Base-by-base conservation (phyloP, 116 monocot genomes). In the Zostera marina region DNA sequence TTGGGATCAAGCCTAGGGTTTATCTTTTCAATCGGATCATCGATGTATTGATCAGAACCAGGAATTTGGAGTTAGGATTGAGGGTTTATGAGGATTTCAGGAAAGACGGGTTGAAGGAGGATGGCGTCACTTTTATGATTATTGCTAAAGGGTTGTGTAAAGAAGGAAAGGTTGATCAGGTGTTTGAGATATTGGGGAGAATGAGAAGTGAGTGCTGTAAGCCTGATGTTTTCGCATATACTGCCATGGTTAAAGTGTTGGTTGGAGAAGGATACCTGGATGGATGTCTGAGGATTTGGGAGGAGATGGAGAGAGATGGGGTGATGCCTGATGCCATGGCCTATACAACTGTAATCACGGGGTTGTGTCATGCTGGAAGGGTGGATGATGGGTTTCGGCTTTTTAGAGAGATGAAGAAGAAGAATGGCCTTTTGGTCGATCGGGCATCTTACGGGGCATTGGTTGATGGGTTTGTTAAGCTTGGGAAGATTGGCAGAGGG, bases 211-310 rank as follows among this genome's bases (percentile, higher is more conserved):
- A 79, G 44, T 47, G 79, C 9, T 94, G 88, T 58, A 61, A 66
- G 62, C 94, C 94, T 32, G 32, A 96, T 49, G 75, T 89, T 8
- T 89, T 96, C 47, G 96, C 82, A 0, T 96, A 96, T 62, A 96
- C 96, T 0, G 79, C 96, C 0, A 73, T 96, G 76, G 63, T 88
- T 24, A 88, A 85, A 68, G 64, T 74, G 21, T 45, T 82, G 66
- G 62, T 69, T 0, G 51, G 48, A 1, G 67, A 56, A 56, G 76
- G 77, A 39, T 53, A 74, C 53, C 19, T 82, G 47, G 85, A 89
- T 59, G 89, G 82, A 22, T 82, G 89, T 68, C 55, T 85, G 64
- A 82, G 56, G 68, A 67, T 96, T 13, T 89, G 96, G 96, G 80
- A 82, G 44, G 85, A 80, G 68, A 88, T 88, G 78, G 53, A 14